These are phyloP conservation scores for Aspergillus wentii DNA, from an alignment of 495 filamentous ascomycete species.

Conservation along the genomic window DNA sequence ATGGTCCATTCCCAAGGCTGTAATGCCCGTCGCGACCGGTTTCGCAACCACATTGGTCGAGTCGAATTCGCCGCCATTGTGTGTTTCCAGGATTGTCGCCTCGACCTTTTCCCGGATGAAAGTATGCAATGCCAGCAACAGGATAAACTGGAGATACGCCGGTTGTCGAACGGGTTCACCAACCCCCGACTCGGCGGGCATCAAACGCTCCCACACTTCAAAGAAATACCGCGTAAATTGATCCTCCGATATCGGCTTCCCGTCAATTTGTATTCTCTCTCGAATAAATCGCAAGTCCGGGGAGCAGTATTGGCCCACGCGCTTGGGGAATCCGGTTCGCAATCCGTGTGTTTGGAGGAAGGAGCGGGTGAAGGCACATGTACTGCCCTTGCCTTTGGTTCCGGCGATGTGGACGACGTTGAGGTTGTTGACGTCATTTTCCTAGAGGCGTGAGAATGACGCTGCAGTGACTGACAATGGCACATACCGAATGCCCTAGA, in stretches of 20 bases:
- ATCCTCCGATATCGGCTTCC: constrained; percentile 39
- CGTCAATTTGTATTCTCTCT: constrained; percentile 62
- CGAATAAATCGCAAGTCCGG: constrained; percentile 58
- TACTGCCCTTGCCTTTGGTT: constrained; percentile 50
- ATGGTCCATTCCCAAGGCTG: constrained; percentile 78
- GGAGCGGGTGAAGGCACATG: constrained; percentile 39
- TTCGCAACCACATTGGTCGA: constrained; percentile 71
- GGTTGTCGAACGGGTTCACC: constrained; percentile 28
- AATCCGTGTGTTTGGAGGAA: constrained; percentile 28
- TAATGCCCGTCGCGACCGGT: constrained; percentile 65
- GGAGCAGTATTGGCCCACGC: constrained; percentile 61
- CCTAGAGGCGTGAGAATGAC: constrained; percentile 10
- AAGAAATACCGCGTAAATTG: constrained; percentile 60
- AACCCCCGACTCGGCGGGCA: constrained; percentile 7
- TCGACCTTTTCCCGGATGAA: constrained; percentile 69
- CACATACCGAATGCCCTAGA: constrained; percentile 25
- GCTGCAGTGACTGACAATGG: neutral
- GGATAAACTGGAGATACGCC: constrained; percentile 59
- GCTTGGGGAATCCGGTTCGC: constrained; percentile 28
- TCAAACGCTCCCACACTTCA: constrained; percentile 58
- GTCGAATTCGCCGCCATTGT: constrained; percentile 82
- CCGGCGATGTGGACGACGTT: constrained; percentile 46
- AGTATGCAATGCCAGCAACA: constrained; percentile 70
- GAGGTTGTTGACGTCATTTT: constrained; percentile 20
- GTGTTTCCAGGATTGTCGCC: constrained; percentile 70